Evolutionary conservation across 2,329 filamentous ascomycete species (phyloP).

Genomic region (Arthrobotrys pseudoclavata): DNA sequence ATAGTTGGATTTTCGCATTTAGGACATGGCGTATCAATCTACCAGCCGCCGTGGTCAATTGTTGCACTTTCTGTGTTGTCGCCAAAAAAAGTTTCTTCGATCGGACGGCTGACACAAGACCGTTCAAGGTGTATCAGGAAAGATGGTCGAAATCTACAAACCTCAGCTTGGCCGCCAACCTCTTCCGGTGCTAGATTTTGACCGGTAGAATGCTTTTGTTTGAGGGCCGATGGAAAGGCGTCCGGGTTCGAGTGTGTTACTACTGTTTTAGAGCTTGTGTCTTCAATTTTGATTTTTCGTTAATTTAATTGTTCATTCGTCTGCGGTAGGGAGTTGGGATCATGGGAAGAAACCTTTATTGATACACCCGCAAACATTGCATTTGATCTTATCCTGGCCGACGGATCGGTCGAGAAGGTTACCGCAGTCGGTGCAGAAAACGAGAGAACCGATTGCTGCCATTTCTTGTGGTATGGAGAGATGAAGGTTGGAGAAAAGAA

Average conservation of each 20-base stretch:
- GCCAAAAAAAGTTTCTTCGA: constrained; percentile 21
- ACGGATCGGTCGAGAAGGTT: constrained; percentile 87
- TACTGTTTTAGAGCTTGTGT: constrained; percentile 81
- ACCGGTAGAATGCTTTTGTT: constrained; percentile 87
- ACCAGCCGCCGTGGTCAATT: not conserved
- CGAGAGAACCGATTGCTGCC: constrained; percentile 89
- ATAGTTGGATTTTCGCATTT: constrained; percentile 87
- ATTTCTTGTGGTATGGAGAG: constrained; percentile 68
- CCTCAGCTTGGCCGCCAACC: constrained; percentile 77
- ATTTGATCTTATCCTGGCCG: constrained; percentile 81
- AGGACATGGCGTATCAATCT: constrained; percentile 77
- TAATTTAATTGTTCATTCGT: not conserved
- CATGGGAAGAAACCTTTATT: constrained; percentile 75
- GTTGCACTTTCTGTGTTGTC: constrained; percentile 47
- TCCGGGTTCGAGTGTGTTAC: constrained; percentile 87
- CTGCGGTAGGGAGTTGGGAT: not conserved
- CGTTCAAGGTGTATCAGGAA: not conserved
- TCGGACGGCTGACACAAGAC: not conserved
- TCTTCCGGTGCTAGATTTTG: constrained; percentile 84
- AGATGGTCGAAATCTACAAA: constrained; percentile 43
- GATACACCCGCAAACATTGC: constrained; percentile 86
- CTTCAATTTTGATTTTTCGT: constrained; percentile 67
- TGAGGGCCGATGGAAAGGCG: constrained; percentile 89
- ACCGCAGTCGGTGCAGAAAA: constrained; percentile 94
- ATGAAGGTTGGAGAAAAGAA: not conserved